These are phyloP conservation scores for Candida jianshihensis DNA, from an alignment of 805 yeast species.

Conservation along the genomic window DNA sequence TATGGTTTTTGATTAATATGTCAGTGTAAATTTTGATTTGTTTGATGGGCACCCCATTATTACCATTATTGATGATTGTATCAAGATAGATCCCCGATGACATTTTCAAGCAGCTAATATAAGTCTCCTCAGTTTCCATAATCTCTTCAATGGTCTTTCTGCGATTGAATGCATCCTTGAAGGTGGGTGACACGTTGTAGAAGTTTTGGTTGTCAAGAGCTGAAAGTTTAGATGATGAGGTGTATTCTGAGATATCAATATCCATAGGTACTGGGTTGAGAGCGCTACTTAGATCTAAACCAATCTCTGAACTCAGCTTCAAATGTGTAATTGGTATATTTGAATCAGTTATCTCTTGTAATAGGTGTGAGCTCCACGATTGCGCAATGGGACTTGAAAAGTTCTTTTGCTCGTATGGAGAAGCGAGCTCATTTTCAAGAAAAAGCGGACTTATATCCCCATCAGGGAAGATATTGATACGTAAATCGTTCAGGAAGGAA, in stretches of 20 bases:
- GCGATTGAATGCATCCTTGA: conserved; percentile 16
- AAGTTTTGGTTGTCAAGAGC: conserved; percentile 6
- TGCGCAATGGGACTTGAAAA: background rate
- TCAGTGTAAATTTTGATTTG: conserved; percentile 24
- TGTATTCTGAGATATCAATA: conserved; percentile 4
- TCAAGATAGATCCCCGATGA: conserved; percentile 37
- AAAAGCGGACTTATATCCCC: no score
- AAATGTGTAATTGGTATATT: conserved; percentile 6
- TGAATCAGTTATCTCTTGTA: conserved; percentile 7
- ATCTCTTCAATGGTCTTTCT: conserved; percentile 38
- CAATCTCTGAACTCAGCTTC: conserved; percentile 6
- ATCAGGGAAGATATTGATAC: no score
- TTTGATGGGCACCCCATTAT: conserved; percentile 29
- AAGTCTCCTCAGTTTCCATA: conserved; percentile 39
- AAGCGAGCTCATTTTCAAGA: no score
- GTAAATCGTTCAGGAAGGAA: no score
- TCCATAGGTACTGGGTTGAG: background rate
- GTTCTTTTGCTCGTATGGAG: no score
- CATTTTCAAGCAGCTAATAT: conserved; percentile 37
- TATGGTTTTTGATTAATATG: conserved; percentile 27
- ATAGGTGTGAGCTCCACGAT: background rate
- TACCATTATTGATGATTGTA: conserved; percentile 26
- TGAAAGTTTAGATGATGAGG: conserved; percentile 16
- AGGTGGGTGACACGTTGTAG: conserved; percentile 10
- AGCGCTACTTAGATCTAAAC: no score